These are phyloP conservation scores for Aspergillus sp. DNA, from an alignment of 2,329 filamentous ascomycete genomes.

Conservation along the genomic window DNA sequence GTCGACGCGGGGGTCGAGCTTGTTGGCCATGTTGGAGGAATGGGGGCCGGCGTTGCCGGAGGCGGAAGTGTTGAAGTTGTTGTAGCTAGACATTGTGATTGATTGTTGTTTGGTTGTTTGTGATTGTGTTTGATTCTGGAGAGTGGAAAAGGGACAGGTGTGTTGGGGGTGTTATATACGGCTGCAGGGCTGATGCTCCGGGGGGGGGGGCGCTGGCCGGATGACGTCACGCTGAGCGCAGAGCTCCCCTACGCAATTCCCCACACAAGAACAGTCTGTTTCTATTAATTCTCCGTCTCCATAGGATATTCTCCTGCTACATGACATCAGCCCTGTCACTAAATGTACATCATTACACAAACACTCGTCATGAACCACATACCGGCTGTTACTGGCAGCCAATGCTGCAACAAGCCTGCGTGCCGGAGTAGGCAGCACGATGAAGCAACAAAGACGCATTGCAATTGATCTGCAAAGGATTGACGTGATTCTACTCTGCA, in stretches of 20 bases:
- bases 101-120: background rate
- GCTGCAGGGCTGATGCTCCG: background rate
- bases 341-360: conserved; percentile 5
- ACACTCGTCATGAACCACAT: background rate
- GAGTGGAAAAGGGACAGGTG: background rate
- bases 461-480: background rate
- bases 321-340: conserved; percentile 1
- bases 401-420: background rate
- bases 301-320: background rate
- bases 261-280: background rate
- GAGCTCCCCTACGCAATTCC: conserved; percentile 4
- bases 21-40: conserved; percentile 25
- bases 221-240: conserved; percentile 1
- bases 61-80: conserved; percentile 6
- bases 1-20: conserved; percentile 7
- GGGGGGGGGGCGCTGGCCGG: background rate
- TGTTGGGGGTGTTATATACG: background rate
- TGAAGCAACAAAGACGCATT: background rate
- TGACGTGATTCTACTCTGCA: background rate
- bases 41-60: conserved; percentile 10
- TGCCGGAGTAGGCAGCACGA: background rate
- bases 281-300: background rate
- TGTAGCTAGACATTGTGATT: conserved; percentile 4
- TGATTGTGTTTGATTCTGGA: background rate
- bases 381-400: background rate